Conservation (phyloP, 495 filamentous ascomycete genomes). For the Clavariopsis aquatica region DNA sequence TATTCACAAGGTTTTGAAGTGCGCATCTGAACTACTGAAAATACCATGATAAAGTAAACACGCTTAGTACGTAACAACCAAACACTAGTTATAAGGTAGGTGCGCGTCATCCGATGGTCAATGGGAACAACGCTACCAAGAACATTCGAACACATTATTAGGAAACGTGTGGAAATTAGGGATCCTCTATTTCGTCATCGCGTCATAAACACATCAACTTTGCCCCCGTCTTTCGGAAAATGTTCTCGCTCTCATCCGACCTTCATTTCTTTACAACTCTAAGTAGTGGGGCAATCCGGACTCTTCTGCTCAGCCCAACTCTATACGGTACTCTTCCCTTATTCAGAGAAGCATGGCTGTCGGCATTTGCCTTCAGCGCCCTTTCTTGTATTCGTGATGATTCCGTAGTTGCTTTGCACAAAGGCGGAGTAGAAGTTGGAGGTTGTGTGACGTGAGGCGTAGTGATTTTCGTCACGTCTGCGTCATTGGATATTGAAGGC, state of each 20-base stretch:
- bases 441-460: neutral
- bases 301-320: conserved; percentile 67
- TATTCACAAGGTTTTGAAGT: too few relatives aligned
- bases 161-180: neutral
- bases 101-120: neutral
- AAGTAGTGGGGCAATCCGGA: conserved; percentile 66
- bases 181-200: neutral
- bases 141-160: neutral
- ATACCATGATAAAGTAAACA: neutral
- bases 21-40: neutral
- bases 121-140: neutral
- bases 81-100: neutral
- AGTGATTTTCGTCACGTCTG: neutral
- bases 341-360: conserved; percentile 51
- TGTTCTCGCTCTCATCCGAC: neutral
- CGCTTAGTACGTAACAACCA: neutral
- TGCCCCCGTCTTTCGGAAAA: neutral
- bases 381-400: conserved; percentile 18
- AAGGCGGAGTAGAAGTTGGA: conserved; percentile 19
- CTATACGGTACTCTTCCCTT: conserved; percentile 61
- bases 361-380: conserved; percentile 4
- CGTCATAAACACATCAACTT: neutral
- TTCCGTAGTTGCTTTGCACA: neutral
- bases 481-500: neutral
- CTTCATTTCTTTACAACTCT: conserved; percentile 62